A percentile compares a stretch with the other conserved stretches of the same genome.
Evolutionary conservation across 2,329 filamentous ascomycete genomes (phyloP).

Genomic region (Venturiaceae sp.): DNA sequence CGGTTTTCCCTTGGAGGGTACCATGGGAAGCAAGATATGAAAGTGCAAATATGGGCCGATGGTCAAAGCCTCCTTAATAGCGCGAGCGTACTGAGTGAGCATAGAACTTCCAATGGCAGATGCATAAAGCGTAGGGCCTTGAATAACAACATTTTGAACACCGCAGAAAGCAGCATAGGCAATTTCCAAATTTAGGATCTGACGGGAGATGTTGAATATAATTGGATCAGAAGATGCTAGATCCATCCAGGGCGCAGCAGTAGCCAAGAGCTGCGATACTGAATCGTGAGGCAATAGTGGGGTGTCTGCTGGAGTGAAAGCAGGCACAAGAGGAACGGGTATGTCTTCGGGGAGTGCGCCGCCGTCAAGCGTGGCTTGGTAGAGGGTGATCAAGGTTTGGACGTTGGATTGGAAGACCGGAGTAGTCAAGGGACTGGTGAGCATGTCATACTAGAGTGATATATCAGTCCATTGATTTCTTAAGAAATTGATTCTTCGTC

Average conservation of each 20-base stretch:
- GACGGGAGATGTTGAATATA: slow-evolving; percentile 76
- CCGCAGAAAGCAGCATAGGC: slow-evolving; percentile 96
- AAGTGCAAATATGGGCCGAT: slow-evolving; percentile 70
- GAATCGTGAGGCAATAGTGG: slow-evolving; percentile 57
- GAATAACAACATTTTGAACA: slow-evolving; percentile 70
- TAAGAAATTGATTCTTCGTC: background rate
- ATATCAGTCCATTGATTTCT: background rate
- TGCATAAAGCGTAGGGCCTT: slow-evolving; percentile 58
- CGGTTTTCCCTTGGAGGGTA: slow-evolving; percentile 28
- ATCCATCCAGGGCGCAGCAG: slow-evolving; percentile 89
- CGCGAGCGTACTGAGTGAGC: slow-evolving; percentile 68
- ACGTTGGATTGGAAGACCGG: slow-evolving; percentile 61
- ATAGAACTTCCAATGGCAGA: slow-evolving; percentile 17
- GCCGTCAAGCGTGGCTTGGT: slow-evolving; percentile 39
- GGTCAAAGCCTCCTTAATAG: slow-evolving; percentile 68
- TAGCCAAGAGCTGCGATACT: slow-evolving; percentile 65
- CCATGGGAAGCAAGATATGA: slow-evolving; percentile 75
- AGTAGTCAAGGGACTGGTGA: slow-evolving; percentile 71
- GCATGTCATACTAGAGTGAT: slow-evolving; percentile 60
- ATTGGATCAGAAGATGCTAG: slow-evolving; percentile 72
- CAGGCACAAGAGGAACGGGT: slow-evolving; percentile 39
- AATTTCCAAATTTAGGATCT: slow-evolving; percentile 83
- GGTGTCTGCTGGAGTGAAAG: slow-evolving; percentile 73
- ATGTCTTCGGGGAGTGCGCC: slow-evolving; percentile 24
- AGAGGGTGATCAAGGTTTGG: slow-evolving; percentile 48